Conservation (phyloP, 345 rosid species). For the Moricandia arvensis region DNA sequence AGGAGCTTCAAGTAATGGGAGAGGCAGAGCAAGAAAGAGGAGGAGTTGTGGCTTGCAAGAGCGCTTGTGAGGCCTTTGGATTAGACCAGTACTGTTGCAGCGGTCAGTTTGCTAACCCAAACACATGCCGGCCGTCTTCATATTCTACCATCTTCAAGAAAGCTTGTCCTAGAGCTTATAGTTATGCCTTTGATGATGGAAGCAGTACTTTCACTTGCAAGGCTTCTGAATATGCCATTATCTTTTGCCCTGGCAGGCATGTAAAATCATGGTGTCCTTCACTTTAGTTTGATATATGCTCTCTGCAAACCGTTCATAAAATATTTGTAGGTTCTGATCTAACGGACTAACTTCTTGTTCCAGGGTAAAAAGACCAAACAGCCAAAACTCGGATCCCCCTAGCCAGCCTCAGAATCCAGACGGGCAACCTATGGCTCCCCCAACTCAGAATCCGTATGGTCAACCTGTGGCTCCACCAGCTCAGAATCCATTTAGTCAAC, state of each 20-base stretch:
- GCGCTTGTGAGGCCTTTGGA: constrained; percentile 87
- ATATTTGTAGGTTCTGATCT: not conserved
- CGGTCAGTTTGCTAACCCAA: constrained; percentile 84
- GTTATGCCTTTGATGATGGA: constrained; percentile 77
- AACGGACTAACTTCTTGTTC: not conserved
- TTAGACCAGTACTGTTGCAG: constrained; percentile 88
- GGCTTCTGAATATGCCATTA: constrained; percentile 63
- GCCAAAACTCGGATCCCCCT: not conserved
- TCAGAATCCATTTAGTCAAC: constrained; percentile 22
- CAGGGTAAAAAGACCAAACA: not conserved
- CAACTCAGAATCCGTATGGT: not conserved
- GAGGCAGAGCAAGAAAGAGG: constrained; percentile 42
- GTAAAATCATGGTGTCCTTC: not conserved
- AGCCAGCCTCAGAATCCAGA: not conserved
- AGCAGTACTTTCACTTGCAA: constrained; percentile 91
- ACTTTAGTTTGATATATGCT: not conserved
- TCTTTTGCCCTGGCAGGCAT: constrained; percentile 75
- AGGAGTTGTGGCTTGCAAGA: constrained; percentile 73
- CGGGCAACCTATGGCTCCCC: constrained; percentile 14
- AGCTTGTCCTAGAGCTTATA: constrained; percentile 89
- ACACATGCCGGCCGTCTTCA: constrained; percentile 65
- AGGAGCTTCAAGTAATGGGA: constrained; percentile 85
- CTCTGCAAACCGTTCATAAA: not conserved
- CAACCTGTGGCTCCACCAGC: constrained; percentile 22
- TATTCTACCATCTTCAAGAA: constrained; percentile 74